Evolutionary conservation across 225 moss, liverwort and hornwort genomes (phyloP).

Genomic region (Sphagnum tenellum): DNA sequence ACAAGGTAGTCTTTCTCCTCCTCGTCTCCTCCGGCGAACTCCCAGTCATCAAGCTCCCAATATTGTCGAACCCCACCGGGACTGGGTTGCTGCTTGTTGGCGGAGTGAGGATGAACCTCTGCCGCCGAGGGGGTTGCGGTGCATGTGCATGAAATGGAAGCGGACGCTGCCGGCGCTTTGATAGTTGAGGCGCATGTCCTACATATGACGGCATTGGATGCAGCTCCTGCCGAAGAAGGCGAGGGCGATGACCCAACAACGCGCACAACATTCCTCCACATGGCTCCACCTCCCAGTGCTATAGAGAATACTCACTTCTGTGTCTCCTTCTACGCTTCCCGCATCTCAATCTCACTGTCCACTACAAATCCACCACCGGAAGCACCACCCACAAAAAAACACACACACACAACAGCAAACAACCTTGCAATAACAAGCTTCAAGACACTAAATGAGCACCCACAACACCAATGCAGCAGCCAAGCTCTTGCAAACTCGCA

Average conservation of each 20-base stretch:
- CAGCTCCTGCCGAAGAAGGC: constrained; percentile 6
- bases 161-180: constrained; percentile 8
- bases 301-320: too few relatives aligned
- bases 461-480: too few relatives aligned
- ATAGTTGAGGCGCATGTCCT: constrained; percentile 20
- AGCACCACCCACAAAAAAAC: too few relatives aligned
- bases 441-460: too few relatives aligned
- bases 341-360: too few relatives aligned
- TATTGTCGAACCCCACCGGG: constrained; percentile 7
- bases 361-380: too few relatives aligned
- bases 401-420: too few relatives aligned
- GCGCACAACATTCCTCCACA: constrained; percentile 29
- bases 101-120: constrained; percentile 3
- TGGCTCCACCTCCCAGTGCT: constrained; percentile 24
- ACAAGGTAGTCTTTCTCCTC: constrained; percentile 60
- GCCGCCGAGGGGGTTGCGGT: constrained; percentile 4
- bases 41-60: constrained; percentile 43
- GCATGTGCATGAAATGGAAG: constrained; percentile 23
- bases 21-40: constrained; percentile 37
- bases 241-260: constrained; percentile 16
- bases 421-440: too few relatives aligned
- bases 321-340: too few relatives aligned
- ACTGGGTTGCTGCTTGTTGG: constrained; percentile 4
- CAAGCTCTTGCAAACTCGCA: too few relatives aligned
- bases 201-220: constrained; percentile 9